Evolutionary conservation across 805 yeast genomes (phyloP).

Genomic region (Komagataella populi): DNA sequence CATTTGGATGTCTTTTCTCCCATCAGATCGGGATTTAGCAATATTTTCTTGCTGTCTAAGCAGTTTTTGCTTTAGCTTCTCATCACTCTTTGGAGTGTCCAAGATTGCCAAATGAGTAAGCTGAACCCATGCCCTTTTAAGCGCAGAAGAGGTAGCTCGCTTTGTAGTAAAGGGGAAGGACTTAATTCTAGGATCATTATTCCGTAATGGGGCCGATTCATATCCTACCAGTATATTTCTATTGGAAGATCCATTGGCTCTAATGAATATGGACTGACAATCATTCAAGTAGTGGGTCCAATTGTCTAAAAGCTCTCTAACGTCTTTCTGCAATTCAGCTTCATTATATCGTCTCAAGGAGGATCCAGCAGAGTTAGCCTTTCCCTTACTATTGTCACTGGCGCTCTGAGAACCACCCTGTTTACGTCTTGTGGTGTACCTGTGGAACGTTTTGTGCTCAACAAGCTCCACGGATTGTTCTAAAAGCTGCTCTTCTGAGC

Average conservation of each 20-base stretch:
- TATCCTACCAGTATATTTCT: slow-evolving; percentile 54
- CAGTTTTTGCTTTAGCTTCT: slow-evolving; percentile 12
- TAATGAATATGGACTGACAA: slow-evolving; percentile 60
- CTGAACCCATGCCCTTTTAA: slow-evolving; percentile 75
- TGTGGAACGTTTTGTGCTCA: slow-evolving; percentile 76
- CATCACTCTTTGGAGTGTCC: slow-evolving; percentile 38
- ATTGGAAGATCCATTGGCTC: slow-evolving; percentile 68
- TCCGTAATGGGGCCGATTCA: slow-evolving; percentile 37
- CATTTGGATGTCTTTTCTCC: slow-evolving; percentile 1
- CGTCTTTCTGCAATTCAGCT: slow-evolving; percentile 64
- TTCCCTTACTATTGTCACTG: slow-evolving; percentile 83
- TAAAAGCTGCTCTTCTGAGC: slow-evolving; percentile 30
- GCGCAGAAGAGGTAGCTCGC: slow-evolving; percentile 71
- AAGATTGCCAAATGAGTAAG: slow-evolving; percentile 44
- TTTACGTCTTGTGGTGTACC: slow-evolving; percentile 91
- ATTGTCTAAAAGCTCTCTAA: slow-evolving; percentile 45
- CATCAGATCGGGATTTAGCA: slow-evolving; percentile 10
- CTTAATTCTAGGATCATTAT: slow-evolving; percentile 48
- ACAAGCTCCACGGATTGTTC: slow-evolving; percentile 54
- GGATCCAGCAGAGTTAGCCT: slow-evolving; percentile 94
- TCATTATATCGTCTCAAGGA: slow-evolving; percentile 83
- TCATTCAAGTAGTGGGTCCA: slow-evolving; percentile 53
- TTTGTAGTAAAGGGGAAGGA: slow-evolving; percentile 81
- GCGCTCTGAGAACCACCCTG: slow-evolving; percentile 97
- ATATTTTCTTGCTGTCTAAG: slow-evolving; percentile 17